Percentiles rank a stretch among this genome's conserved stretches.
Evolutionary conservation across 2,329 filamentous ascomycete genomes (phyloP).

Genomic region (Cryphonectria naterciae): DNA sequence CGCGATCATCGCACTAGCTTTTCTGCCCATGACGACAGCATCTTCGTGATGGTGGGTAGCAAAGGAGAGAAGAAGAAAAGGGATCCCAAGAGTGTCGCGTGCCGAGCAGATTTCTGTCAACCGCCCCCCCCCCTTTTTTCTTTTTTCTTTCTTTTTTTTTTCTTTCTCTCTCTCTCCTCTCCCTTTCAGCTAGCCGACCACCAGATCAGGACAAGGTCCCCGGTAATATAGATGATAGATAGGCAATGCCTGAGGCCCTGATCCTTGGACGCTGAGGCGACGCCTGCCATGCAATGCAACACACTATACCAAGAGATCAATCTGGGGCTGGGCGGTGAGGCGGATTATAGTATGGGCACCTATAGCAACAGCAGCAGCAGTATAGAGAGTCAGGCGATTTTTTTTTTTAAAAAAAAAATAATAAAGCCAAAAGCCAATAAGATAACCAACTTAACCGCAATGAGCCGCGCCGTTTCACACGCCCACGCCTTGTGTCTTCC

Average conservation of each 20-base stretch:
- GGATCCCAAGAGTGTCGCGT: background rate
- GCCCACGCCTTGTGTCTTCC: background rate
- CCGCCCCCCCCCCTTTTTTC: background rate
- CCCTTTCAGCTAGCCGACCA: background rate
- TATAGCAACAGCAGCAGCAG: background rate
- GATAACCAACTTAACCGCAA: background rate
- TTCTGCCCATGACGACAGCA: conserved; percentile 1
- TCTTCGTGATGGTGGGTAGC: background rate
- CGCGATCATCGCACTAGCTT: background rate
- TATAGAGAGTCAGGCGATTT: background rate
- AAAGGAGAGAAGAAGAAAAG: background rate
- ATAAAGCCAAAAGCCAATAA: background rate
- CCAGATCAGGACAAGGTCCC: background rate
- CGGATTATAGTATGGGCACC: background rate
- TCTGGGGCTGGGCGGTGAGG: conserved; percentile 1
- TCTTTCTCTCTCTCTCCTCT: background rate
- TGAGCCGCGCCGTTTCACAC: background rate
- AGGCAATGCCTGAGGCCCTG: background rate
- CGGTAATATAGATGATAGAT: background rate
- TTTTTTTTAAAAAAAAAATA: background rate
- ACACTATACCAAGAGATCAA: background rate
- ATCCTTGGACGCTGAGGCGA: background rate
- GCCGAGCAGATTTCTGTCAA: background rate
- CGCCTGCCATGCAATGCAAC: conserved; percentile 5
- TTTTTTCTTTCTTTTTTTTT: background rate